Conservation (phyloP, 31 red algal genomes). For the Pterothamnion heteromorphum region DNA sequence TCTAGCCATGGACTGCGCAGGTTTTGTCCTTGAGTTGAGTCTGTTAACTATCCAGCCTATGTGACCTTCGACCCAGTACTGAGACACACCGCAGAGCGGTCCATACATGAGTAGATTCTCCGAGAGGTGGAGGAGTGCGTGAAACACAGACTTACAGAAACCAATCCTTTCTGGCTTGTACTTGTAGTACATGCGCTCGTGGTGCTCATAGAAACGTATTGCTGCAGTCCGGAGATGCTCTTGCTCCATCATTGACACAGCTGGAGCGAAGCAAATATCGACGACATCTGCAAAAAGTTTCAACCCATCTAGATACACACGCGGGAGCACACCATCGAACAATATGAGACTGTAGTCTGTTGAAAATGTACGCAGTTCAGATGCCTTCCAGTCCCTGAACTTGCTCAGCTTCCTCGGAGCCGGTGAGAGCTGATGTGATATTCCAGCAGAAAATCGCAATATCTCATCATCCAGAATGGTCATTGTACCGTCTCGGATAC, state of each 20-base stretch:
- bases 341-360: neutral
- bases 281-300: neutral
- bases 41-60: conserved; percentile 27
- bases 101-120: neutral
- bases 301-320: neutral
- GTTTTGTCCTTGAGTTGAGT: neutral
- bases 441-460: neutral
- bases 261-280: neutral
- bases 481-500: neutral
- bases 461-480: neutral
- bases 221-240: neutral
- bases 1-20: neutral
- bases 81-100: neutral
- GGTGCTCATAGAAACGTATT: neutral
- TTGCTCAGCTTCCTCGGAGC: neutral
- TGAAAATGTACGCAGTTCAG: conserved; percentile 29
- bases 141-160: conserved; percentile 38
- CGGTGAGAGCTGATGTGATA: conserved; percentile 29
- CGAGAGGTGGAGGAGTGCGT: conserved; percentile 18
- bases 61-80: neutral
- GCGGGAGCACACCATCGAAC: conserved; percentile 12
- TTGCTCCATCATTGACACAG: neutral
- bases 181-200: conserved; percentile 10
- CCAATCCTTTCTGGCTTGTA: neutral
- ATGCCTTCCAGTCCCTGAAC: conserved; percentile 26